Base-by-base conservation (phyloP, 768 basidiomycete species). In the Boletellus ananiceps region DNA sequence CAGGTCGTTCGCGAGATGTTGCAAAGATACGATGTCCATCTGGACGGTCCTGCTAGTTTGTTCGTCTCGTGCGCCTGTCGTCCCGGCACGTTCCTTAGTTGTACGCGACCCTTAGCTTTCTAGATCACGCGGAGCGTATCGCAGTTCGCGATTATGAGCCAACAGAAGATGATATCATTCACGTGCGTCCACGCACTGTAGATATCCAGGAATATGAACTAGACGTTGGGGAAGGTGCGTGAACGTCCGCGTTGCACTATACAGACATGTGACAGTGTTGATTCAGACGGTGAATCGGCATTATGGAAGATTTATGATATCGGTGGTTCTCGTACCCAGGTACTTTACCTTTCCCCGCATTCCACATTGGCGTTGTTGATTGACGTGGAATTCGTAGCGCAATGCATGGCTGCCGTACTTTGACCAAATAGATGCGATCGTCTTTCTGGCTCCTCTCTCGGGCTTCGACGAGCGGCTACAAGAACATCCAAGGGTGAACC, bases 361-460 rank as follows among this genome's bases (percentile, higher is more conserved):
- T n/a, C n/a, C n/a, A 8, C 7, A 2, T n/a, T 21, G 15, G 34
- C 18, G 4, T 43, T 13, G 32, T 14, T 25, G 9, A 35, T 16
- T 18, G 4, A 45, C 50, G 8, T 52, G 31, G 13, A 4, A 18
- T n/a, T 58, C 50, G 1, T 59, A 88, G 84, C 86, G 88, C 34
- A 71, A 80, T 18, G 84, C 84, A 0, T 91, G 88, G 88, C 69
- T 87, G 16, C 84, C 87, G 0, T 91, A 82, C 67, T 90, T 91
- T 60, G 83, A 89, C 46, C 79, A 83, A 58, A 83, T 84, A 37
- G 79, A 88, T 54, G 84, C 83, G 3, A 82, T 91, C 60, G 87
- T 91, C 47, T 90, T 91, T 68, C 73, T 91, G 18, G 83, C 86
- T 2, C 89, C 88, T 8, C 76, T 91, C 34, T 88, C 85, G n/a